These are phyloP conservation scores for Exophiala spinifera DNA, from an alignment of 2,329 filamentous ascomycete genomes.

Conservation along the genomic window DNA sequence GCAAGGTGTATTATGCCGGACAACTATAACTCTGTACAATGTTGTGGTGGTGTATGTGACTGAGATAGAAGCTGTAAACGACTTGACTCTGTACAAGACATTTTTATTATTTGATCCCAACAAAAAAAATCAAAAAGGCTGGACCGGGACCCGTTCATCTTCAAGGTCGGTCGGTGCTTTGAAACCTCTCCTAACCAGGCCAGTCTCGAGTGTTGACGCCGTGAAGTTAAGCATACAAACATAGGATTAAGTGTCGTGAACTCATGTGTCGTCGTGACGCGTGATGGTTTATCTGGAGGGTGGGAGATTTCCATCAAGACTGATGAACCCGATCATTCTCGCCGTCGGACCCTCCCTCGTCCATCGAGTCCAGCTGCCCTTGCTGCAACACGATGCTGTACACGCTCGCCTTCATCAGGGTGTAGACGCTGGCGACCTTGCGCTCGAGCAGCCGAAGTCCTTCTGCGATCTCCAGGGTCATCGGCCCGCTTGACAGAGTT, in stretches of 20 bases:
- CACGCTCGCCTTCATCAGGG: constrained; percentile 92
- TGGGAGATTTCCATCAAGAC: not conserved
- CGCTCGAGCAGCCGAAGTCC: constrained; percentile 82
- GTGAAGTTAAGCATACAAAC: no score
- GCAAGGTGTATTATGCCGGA: constrained; percentile 95
- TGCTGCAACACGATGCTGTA: constrained; percentile 99
- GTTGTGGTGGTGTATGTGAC: constrained; percentile 1
- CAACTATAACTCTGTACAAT: constrained; percentile 50
- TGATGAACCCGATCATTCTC: constrained; percentile 2
- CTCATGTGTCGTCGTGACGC: no score
- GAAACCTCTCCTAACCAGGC: no score
- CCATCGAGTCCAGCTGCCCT: constrained; percentile 65
- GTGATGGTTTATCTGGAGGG: not conserved
- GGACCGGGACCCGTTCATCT: no score
- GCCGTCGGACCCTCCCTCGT: constrained; percentile 8
- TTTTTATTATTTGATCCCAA: not conserved
- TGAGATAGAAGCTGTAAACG: not conserved
- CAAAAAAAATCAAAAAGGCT: no score
- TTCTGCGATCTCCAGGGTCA: constrained; percentile 75
- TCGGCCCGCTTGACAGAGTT: constrained; percentile 65
- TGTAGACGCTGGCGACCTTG: constrained; percentile 93
- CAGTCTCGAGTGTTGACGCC: no score
- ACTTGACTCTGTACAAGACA: not conserved
- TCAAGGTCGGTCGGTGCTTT: no score
- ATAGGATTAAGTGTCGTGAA: no score